Evolutionary conservation across 495 filamentous ascomycete species (phyloP).

Genomic region (Xanthoparmelia taractica): DNA sequence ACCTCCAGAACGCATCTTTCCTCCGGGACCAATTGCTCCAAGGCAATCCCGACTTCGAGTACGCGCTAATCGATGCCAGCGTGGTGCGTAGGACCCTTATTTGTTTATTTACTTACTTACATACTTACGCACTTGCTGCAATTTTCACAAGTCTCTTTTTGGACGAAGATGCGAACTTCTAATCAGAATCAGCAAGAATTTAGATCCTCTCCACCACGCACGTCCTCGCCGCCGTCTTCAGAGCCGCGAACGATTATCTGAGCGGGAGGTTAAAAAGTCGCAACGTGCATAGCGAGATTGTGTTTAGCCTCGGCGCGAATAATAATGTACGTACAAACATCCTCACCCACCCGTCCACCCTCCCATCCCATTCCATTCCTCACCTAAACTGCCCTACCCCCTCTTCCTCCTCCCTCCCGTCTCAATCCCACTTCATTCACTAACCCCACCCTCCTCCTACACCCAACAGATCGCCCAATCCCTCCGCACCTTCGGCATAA

Average conservation of each 20-base stretch:
- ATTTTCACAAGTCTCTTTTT: no score
- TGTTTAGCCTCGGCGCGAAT: constrained; percentile 70
- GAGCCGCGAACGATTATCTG: constrained; percentile 61
- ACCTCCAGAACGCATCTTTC: constrained; percentile 67
- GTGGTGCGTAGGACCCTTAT: constrained; percentile 40
- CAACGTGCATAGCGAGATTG: constrained; percentile 90
- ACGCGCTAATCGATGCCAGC: constrained; percentile 83
- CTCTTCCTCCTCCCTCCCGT: neutral
- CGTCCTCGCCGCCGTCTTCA: constrained; percentile 66
- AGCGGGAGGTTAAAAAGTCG: constrained; percentile 59
- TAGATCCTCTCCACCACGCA: constrained; percentile 64
- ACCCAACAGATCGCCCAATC: constrained; percentile 70
- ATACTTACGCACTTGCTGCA: no score
- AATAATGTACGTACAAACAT: no score
- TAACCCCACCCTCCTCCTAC: neutral
- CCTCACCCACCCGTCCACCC: no score
- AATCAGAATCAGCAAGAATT: no score
- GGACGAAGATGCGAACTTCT: no score
- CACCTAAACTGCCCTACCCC: no score
- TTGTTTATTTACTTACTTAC: no score
- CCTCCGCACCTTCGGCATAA: constrained; percentile 79
- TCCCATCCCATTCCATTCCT: no score
- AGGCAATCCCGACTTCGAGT: constrained; percentile 77
- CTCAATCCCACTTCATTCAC: no score
- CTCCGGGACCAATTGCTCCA: constrained; percentile 72